Base-by-base conservation (phyloP, 345 rosid species). In the Hirschfeldia incana region DNA sequence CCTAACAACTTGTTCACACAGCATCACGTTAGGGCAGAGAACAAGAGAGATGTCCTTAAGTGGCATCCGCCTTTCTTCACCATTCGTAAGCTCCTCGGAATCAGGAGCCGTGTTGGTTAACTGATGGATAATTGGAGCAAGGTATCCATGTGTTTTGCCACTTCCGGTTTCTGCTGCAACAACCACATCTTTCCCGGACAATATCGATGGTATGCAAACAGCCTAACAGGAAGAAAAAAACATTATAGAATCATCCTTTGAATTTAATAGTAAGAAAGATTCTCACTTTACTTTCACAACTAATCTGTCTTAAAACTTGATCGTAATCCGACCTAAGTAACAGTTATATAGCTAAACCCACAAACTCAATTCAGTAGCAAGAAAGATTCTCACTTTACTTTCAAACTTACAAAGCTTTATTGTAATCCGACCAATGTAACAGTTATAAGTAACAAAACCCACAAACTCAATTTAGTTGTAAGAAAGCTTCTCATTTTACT, bases 161-260 rank as follows among this genome's bases (percentile, higher is more conserved):
- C 98, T 92, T 8, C 98, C 98, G 5, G 98, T 94, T 80, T 94
- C 98, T 7, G 98, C 98, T 4, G 98, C 98, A 70, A 91, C 82
- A 36, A 92, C 86, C 58, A 89, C 97, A 83, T 94, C 98, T 79
- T 91, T 92, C 66, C 98, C 96, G 0, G 93, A 89, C 7, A 91
- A 85, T 77, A 92, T 81, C 44, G 91, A 77, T 1, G 94, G 95
- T 42, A 89, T 76, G 34, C 89, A 81, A 13, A 92, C 84, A 82
- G 98, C 93, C 97, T 91, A 78, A 30, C 72, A 81, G 6, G 9
- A 36, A 2, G 63, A 74, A 62, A 57, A 3, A 21, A 21, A 21
- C 21, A 21, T 21, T 12, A 13, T 11, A 10, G 51, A 42, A 42
- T 0, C 51, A 42, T 42, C 51, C 42, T 51, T 32, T 60, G 15